Base-by-base conservation (phyloP, 1,284 basidiomycete genomes). In the Ustilago bromivora region DNA sequence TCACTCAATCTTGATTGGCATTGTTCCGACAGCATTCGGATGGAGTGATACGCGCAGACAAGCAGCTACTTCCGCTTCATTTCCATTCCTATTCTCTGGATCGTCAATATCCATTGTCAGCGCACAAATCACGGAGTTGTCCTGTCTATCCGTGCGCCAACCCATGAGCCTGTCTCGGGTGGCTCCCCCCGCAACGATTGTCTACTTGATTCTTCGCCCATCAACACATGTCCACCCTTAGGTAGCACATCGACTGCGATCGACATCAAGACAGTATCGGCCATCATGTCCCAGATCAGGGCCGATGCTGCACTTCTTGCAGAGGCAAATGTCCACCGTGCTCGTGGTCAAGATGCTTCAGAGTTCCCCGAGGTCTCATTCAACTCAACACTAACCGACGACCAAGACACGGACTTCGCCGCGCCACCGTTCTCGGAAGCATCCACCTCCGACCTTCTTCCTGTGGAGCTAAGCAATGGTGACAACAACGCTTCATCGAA, bases 311-410 rank as follows among this genome's bases (percentile, higher is more conserved):
- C 57, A 4, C 23, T 49, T 28, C 51, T 23, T 28, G 54, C 46
- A 49, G 54, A 52, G 8, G 57, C 54, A 19, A 32, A 23, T 4
- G 28, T 19, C n/a, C 28, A 38, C 32, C 35, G 31, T 17, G 55
- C 58, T 10, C 43, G 56, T 19, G 68, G 55, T 19, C 32, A 47
- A 12, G 41, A 59, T 40, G 38, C 53, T 6, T 66, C 74, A n/a
- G 69, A 61, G 19, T 54, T 49, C 17, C 70, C 64, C n/a, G 71
- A 73, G 6, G 31, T 66, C 46, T 70, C 67, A 0, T 65, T 67
- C 34, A 31, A 53, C 13, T 70, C 71, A 11, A 61, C 41, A 1
- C 6, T 62, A 0, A 58, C 70, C 17, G 64, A 57, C 3, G 55
- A 63, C 11, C 63, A 66, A 2, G 60, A 67, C 23, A 57, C 11